Percentiles rank a stretch among this genome's conserved stretches.
Evolutionary conservation across 345 rosid genomes (phyloP).

Genomic region (Anacardium occidentale): DNA sequence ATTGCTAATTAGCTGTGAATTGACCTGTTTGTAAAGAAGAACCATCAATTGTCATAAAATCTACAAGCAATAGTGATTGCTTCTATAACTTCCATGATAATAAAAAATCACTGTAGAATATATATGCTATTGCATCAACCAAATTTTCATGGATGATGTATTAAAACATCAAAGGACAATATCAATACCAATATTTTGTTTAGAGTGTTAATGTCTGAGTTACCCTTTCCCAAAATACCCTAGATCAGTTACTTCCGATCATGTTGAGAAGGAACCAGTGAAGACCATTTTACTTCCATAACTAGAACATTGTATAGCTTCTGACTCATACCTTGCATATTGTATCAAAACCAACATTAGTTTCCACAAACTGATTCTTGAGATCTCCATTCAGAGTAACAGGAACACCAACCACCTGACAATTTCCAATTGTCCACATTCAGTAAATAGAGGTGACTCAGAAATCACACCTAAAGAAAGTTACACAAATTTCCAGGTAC

Average conservation of each 20-base stretch:
- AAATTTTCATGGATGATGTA: not conserved
- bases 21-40: constrained; percentile 52
- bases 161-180: not conserved
- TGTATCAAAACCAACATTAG: constrained; percentile 97
- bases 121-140: not conserved
- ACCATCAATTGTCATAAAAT: not conserved
- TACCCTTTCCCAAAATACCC: not conserved
- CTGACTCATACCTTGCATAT: constrained; percentile 73
- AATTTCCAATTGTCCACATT: constrained; percentile 7
- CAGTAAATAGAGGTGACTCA: not conserved
- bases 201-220: not conserved
- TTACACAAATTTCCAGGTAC: not conserved
- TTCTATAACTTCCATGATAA: not conserved
- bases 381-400: constrained; percentile 97
- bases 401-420: constrained; percentile 95
- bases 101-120: not conserved
- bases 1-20: constrained; percentile 98
- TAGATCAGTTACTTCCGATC: not conserved
- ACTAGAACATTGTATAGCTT: not conserved
- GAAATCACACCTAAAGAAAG: not conserved
- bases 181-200: not conserved
- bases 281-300: constrained; percentile 1
- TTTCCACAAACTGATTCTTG: constrained; percentile 93
- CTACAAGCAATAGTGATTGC: not conserved
- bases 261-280: not conserved